These are phyloP conservation scores for Aureobasidium zeae DNA, from an alignment of 2,329 filamentous ascomycete genomes.

Conservation along the genomic window DNA sequence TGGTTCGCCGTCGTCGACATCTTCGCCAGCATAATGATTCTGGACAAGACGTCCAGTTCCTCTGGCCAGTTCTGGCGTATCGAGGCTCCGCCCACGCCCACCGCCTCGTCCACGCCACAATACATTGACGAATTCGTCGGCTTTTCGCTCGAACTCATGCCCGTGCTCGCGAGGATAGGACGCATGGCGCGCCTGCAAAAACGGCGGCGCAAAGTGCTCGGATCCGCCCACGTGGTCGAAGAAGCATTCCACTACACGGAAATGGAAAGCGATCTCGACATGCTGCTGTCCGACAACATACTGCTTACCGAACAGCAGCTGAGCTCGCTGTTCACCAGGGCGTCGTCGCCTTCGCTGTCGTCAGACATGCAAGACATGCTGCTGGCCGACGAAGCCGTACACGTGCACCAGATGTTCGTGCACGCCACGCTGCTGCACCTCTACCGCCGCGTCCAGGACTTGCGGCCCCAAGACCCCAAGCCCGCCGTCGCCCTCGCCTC, in stretches of 20 bases:
- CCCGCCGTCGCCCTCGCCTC: constrained; percentile 2
- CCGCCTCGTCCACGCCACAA: neutral
- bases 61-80: constrained; percentile 12
- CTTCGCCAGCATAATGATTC: constrained; percentile 11
- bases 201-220: neutral
- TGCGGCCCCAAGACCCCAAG: neutral
- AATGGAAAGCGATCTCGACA: constrained; percentile 9
- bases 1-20: constrained; percentile 14
- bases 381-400: neutral
- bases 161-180: constrained; percentile 6
- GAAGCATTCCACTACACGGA: too few species aligned
- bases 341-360: constrained; percentile 1
- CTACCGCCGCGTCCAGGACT: constrained; percentile 10
- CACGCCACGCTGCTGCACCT: constrained; percentile 5
- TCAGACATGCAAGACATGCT: neutral
- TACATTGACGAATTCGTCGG: constrained; percentile 16
- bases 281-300: constrained; percentile 8
- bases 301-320: constrained; percentile 10
- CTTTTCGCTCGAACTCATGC: constrained; percentile 14
- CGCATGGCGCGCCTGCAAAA: constrained; percentile 15
- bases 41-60: constrained; percentile 3
- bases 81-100: constrained; percentile 4
- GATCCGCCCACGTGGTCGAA: neutral
- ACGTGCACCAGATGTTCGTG: constrained; percentile 10
- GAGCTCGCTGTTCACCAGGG: neutral